These are phyloP conservation scores for Vaccinium darrowii DNA, from an alignment of 148 eudicot genomes.

Conservation along the genomic window DNA sequence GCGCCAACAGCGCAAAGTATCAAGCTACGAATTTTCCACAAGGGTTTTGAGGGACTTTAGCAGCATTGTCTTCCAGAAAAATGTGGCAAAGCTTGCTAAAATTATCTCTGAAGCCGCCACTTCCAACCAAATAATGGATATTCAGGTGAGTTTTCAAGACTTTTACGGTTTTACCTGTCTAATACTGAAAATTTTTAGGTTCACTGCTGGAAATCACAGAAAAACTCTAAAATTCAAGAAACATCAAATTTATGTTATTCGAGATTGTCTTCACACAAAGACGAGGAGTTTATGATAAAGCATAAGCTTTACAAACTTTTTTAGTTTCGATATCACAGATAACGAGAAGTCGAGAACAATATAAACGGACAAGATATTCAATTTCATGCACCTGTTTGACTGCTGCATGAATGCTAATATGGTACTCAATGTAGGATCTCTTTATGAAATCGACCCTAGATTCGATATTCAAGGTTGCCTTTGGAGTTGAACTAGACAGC, in stretches of 20 bases:
- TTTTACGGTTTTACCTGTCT: neutral
- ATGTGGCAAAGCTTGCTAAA: slow-evolving; percentile 53
- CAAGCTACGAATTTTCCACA: slow-evolving; percentile 71
- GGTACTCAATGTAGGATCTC: slow-evolving; percentile 47
- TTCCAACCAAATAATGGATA: slow-evolving; percentile 38
- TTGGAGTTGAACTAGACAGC: slow-evolving; percentile 70
- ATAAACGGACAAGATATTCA: neutral
- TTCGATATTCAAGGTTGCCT: slow-evolving; percentile 65
- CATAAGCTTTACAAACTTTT: neutral
- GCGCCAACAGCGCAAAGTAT: slow-evolving; percentile 67
- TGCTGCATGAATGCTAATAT: neutral
- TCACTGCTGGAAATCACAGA: neutral
- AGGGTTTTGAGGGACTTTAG: slow-evolving; percentile 67
- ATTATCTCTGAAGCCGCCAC: slow-evolving; percentile 51
- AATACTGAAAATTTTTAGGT: neutral
- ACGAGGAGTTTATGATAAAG: neutral
- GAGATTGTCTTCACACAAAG: neutral
- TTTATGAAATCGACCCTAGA: slow-evolving; percentile 77
- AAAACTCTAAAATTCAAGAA: neutral
- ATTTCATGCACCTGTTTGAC: neutral
- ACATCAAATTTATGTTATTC: neutral
- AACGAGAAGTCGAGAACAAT: neutral
- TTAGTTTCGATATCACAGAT: neutral
- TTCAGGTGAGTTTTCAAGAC: slow-evolving; percentile 48
- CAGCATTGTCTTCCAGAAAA: slow-evolving; percentile 44